These are phyloP conservation scores for Zelonia costaricensis DNA, from an alignment of 208 protist species.

Conservation along the genomic window DNA sequence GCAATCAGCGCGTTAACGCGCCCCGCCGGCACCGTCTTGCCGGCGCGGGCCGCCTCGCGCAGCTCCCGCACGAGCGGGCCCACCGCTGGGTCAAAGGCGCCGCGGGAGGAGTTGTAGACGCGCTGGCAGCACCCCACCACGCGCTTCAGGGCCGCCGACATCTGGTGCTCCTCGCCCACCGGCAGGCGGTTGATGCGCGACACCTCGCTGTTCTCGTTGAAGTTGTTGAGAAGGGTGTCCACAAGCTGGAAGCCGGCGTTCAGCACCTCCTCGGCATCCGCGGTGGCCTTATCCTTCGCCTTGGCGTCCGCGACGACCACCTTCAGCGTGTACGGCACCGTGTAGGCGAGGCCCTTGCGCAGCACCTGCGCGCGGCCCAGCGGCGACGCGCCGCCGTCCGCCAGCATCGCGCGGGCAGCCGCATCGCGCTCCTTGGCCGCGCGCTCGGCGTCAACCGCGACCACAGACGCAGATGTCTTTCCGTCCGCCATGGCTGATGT, in stretches of 20 bases:
- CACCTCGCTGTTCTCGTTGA: conserved; percentile 68
- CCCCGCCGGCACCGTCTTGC: conserved; percentile 30
- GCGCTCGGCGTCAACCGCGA: conserved; percentile 45
- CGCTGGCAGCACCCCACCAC: conserved; percentile 51
- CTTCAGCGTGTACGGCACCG: conserved; percentile 72
- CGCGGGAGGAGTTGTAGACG: conserved; percentile 52
- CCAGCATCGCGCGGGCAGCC: conserved; percentile 55
- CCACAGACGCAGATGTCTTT: conserved; percentile 53
- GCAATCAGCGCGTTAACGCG: conserved; percentile 24
- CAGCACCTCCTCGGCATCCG: conserved; percentile 32
- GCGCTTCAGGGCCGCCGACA: conserved; percentile 53
- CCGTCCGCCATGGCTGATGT: conserved; percentile 52
- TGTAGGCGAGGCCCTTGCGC: conserved; percentile 55
- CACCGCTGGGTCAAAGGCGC: conserved; percentile 53
- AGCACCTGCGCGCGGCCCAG: conserved; percentile 32
- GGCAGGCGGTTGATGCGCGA: conserved; percentile 49
- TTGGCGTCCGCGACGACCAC: conserved; percentile 39
- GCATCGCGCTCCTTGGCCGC: conserved; percentile 62
- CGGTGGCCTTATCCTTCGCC: conserved; percentile 19
- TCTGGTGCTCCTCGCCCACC: conserved; percentile 47
- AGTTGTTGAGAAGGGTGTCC: conserved; percentile 61
- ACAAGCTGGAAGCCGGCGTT: conserved; percentile 54
- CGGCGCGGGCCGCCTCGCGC: conserved; percentile 26
- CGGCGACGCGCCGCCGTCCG: conserved; percentile 28
- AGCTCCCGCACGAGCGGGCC: conserved; percentile 35